Percentiles rank a stretch among this genome's conserved stretches.
These are phyloP conservation scores for Clitopilus passeckerianus DNA, from an alignment of 768 basidiomycete genomes.

Conservation along the genomic window DNA sequence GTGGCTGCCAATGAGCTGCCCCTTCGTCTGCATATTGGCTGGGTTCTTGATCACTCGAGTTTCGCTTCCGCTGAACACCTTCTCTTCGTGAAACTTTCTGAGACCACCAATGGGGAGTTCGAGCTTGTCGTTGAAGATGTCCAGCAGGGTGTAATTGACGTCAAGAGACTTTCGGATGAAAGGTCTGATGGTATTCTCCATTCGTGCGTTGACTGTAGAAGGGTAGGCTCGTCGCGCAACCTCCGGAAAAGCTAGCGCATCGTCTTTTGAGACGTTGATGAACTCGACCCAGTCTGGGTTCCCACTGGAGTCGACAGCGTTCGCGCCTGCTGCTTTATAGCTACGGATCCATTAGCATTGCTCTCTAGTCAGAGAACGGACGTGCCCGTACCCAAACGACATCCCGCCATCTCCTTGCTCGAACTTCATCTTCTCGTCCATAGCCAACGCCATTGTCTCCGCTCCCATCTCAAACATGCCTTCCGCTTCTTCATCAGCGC, in stretches of 20 bases:
- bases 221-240: constrained; percentile 56
- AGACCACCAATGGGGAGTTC: constrained; percentile 48
- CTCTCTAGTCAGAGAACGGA: background rate
- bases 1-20: constrained; percentile 55
- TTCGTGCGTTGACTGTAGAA: constrained; percentile 39
- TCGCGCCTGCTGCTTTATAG: constrained; percentile 62
- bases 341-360: constrained; percentile 13
- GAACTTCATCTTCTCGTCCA: constrained; percentile 53
- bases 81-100: constrained; percentile 31
- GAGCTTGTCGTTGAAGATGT: constrained; percentile 52
- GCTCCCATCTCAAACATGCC: constrained; percentile 54
- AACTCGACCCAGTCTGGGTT: constrained; percentile 55
- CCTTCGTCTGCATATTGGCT: constrained; percentile 27
- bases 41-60: constrained; percentile 49
- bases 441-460: constrained; percentile 46
- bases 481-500: constrained; percentile 38
- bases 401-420: constrained; percentile 49
- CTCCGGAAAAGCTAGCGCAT: constrained; percentile 55
- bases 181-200: constrained; percentile 43
- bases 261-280: constrained; percentile 66
- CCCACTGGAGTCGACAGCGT: constrained; percentile 57
- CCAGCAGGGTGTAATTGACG: constrained; percentile 47
- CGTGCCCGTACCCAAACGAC: constrained; percentile 29
- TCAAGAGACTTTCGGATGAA: constrained; percentile 56
- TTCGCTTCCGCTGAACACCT: constrained; percentile 54